A percentile compares a stretch with the other conserved stretches of the same genome.
Conservation (phyloP, 805 yeast genomes). For the Wickerhamomyces bovis region DNA sequence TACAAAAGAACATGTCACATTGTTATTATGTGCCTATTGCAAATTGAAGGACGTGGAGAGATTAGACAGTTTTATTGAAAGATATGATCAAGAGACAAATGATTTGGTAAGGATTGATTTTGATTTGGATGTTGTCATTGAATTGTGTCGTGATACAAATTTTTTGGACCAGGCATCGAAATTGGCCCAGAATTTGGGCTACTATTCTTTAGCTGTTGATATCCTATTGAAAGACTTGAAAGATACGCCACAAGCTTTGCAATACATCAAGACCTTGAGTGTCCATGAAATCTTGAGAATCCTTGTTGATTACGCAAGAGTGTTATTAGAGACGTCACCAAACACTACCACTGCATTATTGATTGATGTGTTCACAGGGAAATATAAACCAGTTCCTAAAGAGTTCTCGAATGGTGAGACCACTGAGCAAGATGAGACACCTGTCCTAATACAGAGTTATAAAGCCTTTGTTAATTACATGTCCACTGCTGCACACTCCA, state of each 20-base stretch:
- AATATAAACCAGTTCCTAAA: conserved; percentile 44
- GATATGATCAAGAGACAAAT: conserved; percentile 29
- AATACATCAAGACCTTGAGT: conserved; percentile 59
- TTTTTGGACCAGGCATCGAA: conserved; percentile 60
- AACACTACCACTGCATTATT: conserved; percentile 75
- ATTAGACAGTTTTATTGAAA: conserved; percentile 49
- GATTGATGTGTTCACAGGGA: conserved; percentile 86
- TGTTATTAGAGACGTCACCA: conserved; percentile 61
- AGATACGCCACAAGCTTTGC: conserved; percentile 53
- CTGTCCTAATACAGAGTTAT: conserved; percentile 40
- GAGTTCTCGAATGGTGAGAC: conserved; percentile 14
- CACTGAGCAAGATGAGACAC: conserved; percentile 11
- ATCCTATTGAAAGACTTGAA: conserved; percentile 63
- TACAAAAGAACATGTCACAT: conserved; percentile 74
- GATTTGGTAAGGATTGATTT: conserved; percentile 38
- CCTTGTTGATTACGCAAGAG: conserved; percentile 59
- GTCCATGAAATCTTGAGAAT: conserved; percentile 75
- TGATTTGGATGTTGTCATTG: conserved; percentile 62
- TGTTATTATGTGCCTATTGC: conserved; percentile 73
- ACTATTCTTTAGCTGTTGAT: conserved; percentile 69
- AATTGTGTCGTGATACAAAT: conserved; percentile 66
- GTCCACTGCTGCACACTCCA: conserved; percentile 26
- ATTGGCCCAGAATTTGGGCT: conserved; percentile 65
- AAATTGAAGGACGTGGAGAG: conserved; percentile 60
- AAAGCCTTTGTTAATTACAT: conserved; percentile 53